phyloP scores from a whole-genome alignment of 768 basidiomycete genomes.

The Suillus alpinus region DNA sequence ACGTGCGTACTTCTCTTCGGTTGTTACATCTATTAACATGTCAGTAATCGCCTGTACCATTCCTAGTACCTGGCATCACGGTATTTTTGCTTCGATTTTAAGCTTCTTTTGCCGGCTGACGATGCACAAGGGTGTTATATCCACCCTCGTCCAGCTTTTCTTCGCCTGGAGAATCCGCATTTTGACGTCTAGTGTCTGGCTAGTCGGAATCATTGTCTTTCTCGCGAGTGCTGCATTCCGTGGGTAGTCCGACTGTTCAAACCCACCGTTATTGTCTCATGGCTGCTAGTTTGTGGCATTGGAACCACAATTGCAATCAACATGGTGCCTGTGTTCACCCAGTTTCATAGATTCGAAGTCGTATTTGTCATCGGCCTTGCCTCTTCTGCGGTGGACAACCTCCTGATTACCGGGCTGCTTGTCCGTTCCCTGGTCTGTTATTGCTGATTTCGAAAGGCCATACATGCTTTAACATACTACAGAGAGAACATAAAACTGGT shows the following conservation, averaged over 20 bases:
- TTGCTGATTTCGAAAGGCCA: neutral
- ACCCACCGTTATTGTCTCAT: slow-evolving; percentile 5
- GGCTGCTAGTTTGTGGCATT: slow-evolving; percentile 25
- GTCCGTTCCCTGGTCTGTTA: slow-evolving; percentile 40
- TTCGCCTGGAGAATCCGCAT: slow-evolving; percentile 28
- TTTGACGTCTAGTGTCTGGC: slow-evolving; percentile 12
- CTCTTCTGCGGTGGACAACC: slow-evolving; percentile 42
- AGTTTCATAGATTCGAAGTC: slow-evolving; percentile 30
- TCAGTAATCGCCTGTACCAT: neutral
- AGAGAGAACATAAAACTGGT: slow-evolving; percentile 38
- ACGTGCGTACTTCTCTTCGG: slow-evolving; percentile 11
- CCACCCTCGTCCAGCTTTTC: slow-evolving; percentile 26
- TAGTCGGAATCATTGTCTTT: slow-evolving; percentile 11
- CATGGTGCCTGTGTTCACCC: slow-evolving; percentile 23
- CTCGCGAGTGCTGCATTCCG: slow-evolving; percentile 19
- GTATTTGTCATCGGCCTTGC: slow-evolving; percentile 42
- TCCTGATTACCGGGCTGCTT: slow-evolving; percentile 44
- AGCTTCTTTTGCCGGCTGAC: neutral
- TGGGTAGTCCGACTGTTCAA: slow-evolving; percentile 7
- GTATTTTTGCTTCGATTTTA: slow-evolving; percentile 5
- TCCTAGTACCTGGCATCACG: slow-evolving; percentile 22
- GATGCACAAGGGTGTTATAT: slow-evolving; percentile 20
- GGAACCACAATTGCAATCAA: slow-evolving; percentile 29
- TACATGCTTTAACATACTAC: neutral
- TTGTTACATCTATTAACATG: slow-evolving; percentile 4